Conservation (phyloP, 2,329 filamentous ascomycete species). For the Phyllosticta citrichinensis region DNA sequence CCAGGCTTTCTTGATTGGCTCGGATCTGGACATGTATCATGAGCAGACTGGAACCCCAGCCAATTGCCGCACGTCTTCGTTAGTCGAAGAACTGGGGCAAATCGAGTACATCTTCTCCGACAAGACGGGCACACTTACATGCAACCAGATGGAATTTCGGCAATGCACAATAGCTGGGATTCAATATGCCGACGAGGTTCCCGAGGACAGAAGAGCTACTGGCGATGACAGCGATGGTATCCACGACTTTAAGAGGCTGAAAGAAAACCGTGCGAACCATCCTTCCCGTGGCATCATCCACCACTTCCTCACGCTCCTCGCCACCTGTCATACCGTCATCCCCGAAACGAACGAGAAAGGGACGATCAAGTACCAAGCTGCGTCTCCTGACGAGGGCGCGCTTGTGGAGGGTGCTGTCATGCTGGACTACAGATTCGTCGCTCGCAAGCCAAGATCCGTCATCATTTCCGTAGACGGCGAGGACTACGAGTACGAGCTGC, state of each 20-base stretch:
- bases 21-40: conserved; percentile 96
- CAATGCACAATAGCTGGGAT: conserved; percentile 89
- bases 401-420: conserved; percentile 80
- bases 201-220: conserved; percentile 77
- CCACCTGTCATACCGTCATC: conserved; percentile 95
- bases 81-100: conserved; percentile 95
- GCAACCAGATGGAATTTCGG: conserved; percentile 98
- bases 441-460: conserved; percentile 80
- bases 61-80: conserved; percentile 87
- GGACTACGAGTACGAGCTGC: conserved; percentile 73
- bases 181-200: conserved; percentile 85
- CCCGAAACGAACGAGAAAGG: conserved; percentile 75
- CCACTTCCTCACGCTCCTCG: conserved; percentile 77
- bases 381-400: conserved; percentile 95
- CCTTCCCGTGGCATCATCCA: conserved; percentile 53
- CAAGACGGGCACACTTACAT: conserved; percentile 95
- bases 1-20: conserved; percentile 95
- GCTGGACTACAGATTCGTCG: conserved; percentile 82
- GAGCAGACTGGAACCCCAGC: conserved; percentile 91
- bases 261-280: conserved; percentile 57
- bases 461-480: conserved; percentile 67
- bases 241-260: conserved; percentile 71
- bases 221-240: conserved; percentile 71
- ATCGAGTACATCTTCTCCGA: conserved; percentile 98
- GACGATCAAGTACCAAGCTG: conserved; percentile 93